Evolutionary conservation across 495 filamentous ascomycete genomes (phyloP).

Genomic region (Astrocystis sublimbata): DNA sequence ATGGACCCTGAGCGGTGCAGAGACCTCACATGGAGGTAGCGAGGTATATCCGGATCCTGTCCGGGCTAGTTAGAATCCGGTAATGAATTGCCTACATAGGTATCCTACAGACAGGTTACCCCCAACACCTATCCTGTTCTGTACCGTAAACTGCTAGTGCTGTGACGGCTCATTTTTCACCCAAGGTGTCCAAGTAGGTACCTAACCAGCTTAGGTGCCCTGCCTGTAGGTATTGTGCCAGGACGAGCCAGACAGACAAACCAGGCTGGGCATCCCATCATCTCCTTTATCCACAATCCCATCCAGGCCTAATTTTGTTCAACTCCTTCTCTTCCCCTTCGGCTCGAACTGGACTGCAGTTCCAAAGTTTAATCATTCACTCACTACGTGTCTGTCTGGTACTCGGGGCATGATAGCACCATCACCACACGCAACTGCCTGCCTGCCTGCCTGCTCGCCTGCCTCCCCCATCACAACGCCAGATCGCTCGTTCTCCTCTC

Average conservation of each 20-base stretch:
- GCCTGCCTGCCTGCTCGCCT: too few species aligned
- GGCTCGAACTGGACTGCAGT: slow-evolving; percentile 13
- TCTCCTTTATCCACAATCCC: slow-evolving; percentile 24
- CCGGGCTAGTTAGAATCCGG: neutral
- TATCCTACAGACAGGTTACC: slow-evolving; percentile 8
- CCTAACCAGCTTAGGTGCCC: too few species aligned
- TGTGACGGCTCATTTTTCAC: slow-evolving; percentile 12
- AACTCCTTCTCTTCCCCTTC: slow-evolving; percentile 20
- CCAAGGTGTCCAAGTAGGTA: too few species aligned
- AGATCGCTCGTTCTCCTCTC: slow-evolving; percentile 18
- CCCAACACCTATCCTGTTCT: neutral
- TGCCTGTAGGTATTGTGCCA: neutral
- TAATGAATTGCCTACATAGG: slow-evolving; percentile 1
- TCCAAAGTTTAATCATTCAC: too few species aligned
- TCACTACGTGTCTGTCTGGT: slow-evolving; percentile 10
- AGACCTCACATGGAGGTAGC: too few species aligned
- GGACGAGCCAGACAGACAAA: too few species aligned
- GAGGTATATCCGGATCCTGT: too few species aligned
- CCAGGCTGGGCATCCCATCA: too few species aligned
- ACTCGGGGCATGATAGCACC: slow-evolving; percentile 5
- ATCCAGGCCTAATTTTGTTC: slow-evolving; percentile 21
- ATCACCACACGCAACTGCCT: slow-evolving; percentile 9
- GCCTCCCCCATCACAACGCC: neutral
- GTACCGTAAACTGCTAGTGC: neutral
- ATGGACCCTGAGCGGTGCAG: too few species aligned